Percentiles rank a stretch among this genome's conserved stretches.
Evolutionary conservation across 176 grass and related monocot species (phyloP).

Genomic region (Oryza punctata): DNA sequence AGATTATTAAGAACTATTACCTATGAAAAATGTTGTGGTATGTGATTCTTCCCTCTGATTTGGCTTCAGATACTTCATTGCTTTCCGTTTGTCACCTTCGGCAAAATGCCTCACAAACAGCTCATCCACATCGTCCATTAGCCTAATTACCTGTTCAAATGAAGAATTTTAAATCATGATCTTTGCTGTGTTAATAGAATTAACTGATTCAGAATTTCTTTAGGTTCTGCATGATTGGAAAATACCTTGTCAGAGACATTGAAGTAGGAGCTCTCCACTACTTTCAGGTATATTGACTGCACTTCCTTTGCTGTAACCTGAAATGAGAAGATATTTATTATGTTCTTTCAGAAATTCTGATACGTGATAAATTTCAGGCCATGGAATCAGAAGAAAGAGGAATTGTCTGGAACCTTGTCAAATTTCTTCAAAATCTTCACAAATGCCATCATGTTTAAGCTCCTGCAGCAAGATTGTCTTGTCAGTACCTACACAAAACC

Average conservation of each 20-base stretch:
- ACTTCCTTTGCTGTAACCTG: constrained; percentile 86
- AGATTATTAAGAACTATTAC: constrained; percentile 50
- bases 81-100: constrained; percentile 76
- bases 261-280: constrained; percentile 95
- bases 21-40: constrained; percentile 87
- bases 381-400: constrained; percentile 1
- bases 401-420: constrained; percentile 65
- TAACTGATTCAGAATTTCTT: constrained; percentile 8
- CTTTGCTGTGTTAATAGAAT: constrained; percentile 2
- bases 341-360: constrained; percentile 21
- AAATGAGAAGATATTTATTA: constrained; percentile 8
- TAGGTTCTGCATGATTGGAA: background rate
- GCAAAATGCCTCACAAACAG: constrained; percentile 82
- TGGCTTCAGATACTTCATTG: constrained; percentile 96
- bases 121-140: constrained; percentile 91
- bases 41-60: constrained; percentile 85
- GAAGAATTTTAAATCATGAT: constrained; percentile 7
- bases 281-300: constrained; percentile 76
- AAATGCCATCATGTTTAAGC: constrained; percentile 95
- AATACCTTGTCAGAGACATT: constrained; percentile 91
- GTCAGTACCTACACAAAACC: constrained; percentile 17
- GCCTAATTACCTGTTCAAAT: constrained; percentile 68
- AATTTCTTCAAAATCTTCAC: constrained; percentile 98
- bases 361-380: constrained; percentile 32
- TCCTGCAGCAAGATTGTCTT: constrained; percentile 55